Evolutionary conservation across 2,329 filamentous ascomycete genomes (phyloP).

Genomic region (Colletotrichum nymphaeae): DNA sequence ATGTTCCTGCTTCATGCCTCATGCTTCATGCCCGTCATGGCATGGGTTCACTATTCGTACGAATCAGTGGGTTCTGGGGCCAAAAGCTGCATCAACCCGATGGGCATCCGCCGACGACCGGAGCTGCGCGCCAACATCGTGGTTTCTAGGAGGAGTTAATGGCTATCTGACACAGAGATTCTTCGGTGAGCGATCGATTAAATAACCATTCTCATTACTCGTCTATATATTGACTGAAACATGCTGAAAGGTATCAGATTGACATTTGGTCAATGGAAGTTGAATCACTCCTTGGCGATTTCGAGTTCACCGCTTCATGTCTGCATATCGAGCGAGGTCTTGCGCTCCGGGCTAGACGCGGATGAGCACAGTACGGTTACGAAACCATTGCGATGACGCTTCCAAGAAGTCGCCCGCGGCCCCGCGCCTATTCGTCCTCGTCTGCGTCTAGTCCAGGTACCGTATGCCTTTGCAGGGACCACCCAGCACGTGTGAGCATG

Average conservation of each 20-base stretch:
- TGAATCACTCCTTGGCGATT: neutral
- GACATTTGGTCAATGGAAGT: neutral
- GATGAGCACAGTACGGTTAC: neutral
- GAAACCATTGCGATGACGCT: neutral
- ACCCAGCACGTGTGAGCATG: neutral
- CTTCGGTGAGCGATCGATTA: neutral
- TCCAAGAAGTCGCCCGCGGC: neutral
- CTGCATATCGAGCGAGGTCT: too few relatives aligned
- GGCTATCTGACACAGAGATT: too few relatives aligned
- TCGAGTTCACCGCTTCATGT: neutral
- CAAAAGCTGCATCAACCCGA: neutral
- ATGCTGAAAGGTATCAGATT: neutral
- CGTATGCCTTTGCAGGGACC: neutral
- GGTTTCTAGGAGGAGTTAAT: too few relatives aligned
- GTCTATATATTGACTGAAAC: neutral
- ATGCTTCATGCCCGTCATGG: neutral
- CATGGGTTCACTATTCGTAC: neutral
- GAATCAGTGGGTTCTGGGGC: neutral
- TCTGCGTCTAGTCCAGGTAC: neutral
- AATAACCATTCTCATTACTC: neutral
- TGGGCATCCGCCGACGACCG: neutral
- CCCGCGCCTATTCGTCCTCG: neutral
- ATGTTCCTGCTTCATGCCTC: neutral
- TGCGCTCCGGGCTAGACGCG: neutral
- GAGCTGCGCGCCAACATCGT: neutral